A percentile compares a stretch with the other conserved stretches of the same genome.
Evolutionary conservation across 805 yeast species (phyloP).

Genomic region (Clavispora vitiphila): DNA sequence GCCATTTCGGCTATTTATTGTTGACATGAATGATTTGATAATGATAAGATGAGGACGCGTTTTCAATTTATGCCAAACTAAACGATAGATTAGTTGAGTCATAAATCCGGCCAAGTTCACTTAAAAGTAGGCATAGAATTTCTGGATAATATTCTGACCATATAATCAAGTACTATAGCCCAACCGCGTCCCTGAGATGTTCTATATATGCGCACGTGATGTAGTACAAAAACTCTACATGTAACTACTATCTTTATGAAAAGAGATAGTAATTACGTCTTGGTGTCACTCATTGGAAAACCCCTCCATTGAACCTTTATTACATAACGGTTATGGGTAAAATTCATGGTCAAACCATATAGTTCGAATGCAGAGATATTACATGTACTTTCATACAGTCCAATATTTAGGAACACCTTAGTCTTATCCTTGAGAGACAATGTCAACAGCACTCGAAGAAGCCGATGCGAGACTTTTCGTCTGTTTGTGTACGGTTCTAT

Average conservation of each 20-base stretch:
- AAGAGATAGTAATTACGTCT: too few relatives aligned
- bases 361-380: too few relatives aligned
- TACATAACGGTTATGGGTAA: too few relatives aligned
- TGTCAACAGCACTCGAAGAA: slow-evolving; percentile 1
- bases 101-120: background rate
- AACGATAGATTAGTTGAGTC: background rate
- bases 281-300: too few relatives aligned
- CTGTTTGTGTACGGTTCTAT: slow-evolving; percentile 4
- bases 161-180: too few relatives aligned
- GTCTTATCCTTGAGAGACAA: background rate
- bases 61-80: background rate
- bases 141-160: background rate
- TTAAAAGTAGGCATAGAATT: background rate
- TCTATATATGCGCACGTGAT: too few relatives aligned
- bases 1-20: background rate
- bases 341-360: too few relatives aligned
- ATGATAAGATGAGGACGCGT: background rate
- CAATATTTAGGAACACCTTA: too few relatives aligned
- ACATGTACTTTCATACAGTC: background rate
- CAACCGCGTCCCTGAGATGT: too few relatives aligned
- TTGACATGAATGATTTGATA: background rate
- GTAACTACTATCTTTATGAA: too few relatives aligned
- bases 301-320: too few relatives aligned
- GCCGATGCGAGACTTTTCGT: slow-evolving; percentile 12
- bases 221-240: too few relatives aligned